Evolutionary conservation across 192 early-diverging fungal species (phyloP), one percentile per base, ranked within the genome.

Genomic region (Lunasporangiospora selenospora): DNA sequence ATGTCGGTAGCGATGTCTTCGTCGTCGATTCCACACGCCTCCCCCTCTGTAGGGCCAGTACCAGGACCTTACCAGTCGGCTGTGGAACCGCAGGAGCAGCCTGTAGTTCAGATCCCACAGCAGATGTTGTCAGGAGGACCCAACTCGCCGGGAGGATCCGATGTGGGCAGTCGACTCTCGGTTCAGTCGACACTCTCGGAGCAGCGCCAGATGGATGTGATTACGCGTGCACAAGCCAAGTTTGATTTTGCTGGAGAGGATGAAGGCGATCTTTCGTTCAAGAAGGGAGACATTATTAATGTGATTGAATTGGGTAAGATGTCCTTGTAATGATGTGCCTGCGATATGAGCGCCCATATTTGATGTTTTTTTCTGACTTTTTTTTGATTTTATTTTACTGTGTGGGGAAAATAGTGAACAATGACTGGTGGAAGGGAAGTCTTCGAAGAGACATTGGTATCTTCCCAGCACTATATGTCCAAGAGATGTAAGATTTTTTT

Each of bases 201-300:
- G 18, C 33, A 58, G 16, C 59, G 53, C 19, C 58, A 50, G 29
- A 18, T 73, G 21, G 54, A 52, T n/a, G 69, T 73, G 37, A 73
- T 73, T 63, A 61, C 69, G 23, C 69, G 60, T 37, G 66, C 65
- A 16, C 55, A 65, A 43, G 76, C 76, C 9, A 54, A 53, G 60
- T 77, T 49, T 65, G 76, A 70, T 46, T 77, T 70, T 49, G 36
- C 49, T 7, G 76, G 76, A 5, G 61, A 67, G 36, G 76, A 70
- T 26, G 61, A 64, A 18, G 65, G 61, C 16, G 76, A 77, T 38
- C 36, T 77, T 27, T 45, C 61, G 3, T 77, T 70, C 66, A 77
- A 65, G 58, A 66, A 64, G 19, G 76, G 76, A 19, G 76, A 77
- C 23, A 49, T 67, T 24, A 69, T 77, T 29, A 62, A 73, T 27